Conservation (phyloP, 2,329 filamentous ascomycete genomes). For the Myriosclerotinia scirpicola region DNA sequence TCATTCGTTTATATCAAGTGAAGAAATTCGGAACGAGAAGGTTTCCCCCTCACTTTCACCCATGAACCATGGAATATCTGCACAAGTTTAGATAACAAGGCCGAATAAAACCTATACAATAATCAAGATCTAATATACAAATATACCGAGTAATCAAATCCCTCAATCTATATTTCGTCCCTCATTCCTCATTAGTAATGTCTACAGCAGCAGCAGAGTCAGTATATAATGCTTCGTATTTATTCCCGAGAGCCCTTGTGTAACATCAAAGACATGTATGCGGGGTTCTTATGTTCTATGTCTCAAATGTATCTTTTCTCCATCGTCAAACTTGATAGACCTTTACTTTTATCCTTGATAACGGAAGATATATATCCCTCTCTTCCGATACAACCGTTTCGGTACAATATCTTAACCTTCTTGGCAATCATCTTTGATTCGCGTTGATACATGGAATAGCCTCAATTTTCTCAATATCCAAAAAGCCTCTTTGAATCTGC, state of each 20-base stretch:
- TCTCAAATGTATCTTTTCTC: neutral
- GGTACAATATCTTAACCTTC: neutral
- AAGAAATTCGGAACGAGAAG: neutral
- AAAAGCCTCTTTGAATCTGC: neutral
- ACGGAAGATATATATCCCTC: neutral
- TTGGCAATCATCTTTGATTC: neutral
- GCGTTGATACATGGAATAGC: neutral
- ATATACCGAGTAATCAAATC: neutral
- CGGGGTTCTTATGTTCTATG: neutral
- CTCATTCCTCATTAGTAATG: neutral
- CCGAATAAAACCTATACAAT: neutral
- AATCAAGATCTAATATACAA: neutral
- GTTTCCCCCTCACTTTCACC: slow-evolving; percentile 8
- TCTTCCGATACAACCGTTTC: neutral
- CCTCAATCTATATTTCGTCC: neutral
- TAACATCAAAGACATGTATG: neutral
- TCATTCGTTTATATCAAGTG: neutral
- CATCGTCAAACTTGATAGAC: neutral
- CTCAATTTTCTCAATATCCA: neutral
- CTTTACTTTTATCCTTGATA: neutral
- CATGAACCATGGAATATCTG: slow-evolving; percentile 5
- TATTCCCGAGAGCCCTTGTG: neutral
- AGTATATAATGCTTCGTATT: neutral
- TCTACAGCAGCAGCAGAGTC: neutral
- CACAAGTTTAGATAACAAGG: neutral